Percentiles rank a stretch among this genome's conserved stretches.
Evolutionary conservation across 1,139 yeast species (phyloP).

Genomic region (Debaryomyces sp.): DNA sequence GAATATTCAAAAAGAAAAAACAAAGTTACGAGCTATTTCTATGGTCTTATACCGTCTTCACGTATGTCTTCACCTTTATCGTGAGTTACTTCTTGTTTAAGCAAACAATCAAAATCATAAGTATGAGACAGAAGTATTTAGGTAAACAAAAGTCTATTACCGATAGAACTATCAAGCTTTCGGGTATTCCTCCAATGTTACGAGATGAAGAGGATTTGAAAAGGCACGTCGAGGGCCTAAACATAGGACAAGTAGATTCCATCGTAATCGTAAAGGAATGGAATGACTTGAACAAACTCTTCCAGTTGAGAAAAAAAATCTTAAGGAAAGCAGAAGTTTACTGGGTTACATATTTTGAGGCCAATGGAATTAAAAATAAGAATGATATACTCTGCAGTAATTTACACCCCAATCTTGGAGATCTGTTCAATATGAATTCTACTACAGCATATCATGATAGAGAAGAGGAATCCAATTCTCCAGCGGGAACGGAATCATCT

Average conservation of each 20-base stretch:
- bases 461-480: neutral
- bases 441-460: conserved; percentile 6
- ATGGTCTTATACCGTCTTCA: conserved; percentile 47
- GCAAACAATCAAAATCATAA: conserved; percentile 40
- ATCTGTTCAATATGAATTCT: conserved; percentile 23
- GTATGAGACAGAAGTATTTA: conserved; percentile 44
- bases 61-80: conserved; percentile 43
- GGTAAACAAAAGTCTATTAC: conserved; percentile 49
- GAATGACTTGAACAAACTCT: conserved; percentile 68
- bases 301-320: conserved; percentile 57
- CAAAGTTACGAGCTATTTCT: conserved; percentile 25
- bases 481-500: neutral
- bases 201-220: conserved; percentile 70
- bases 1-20: neutral
- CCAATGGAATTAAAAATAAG: conserved; percentile 33
- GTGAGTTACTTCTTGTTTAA: conserved; percentile 36
- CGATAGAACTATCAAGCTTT: conserved; percentile 48
- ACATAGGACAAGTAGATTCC: conserved; percentile 78
- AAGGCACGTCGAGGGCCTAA: conserved; percentile 72
- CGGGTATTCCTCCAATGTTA: conserved; percentile 69
- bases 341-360: conserved; percentile 75
- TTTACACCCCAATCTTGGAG: conserved; percentile 34
- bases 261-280: conserved; percentile 85
- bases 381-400: conserved; percentile 31
- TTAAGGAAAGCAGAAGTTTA: conserved; percentile 63